Base-by-base conservation (phyloP, 352 stramenopile species). In the Phytophthora lateralis region DNA sequence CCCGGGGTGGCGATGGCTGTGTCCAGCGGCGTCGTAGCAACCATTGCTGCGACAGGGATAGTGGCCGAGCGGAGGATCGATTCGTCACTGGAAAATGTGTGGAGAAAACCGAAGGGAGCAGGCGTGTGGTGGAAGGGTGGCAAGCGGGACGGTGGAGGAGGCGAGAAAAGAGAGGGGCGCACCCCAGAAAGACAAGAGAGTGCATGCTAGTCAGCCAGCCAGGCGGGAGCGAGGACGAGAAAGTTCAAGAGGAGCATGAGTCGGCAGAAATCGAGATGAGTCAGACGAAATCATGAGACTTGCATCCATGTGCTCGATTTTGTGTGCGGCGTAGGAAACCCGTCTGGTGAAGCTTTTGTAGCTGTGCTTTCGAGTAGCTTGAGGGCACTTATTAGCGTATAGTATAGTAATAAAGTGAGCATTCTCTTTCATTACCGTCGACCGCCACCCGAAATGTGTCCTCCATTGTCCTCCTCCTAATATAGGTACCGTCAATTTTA, bases 331-430 rank as follows among this genome's bases (percentile, higher is more conserved):
- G 62, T 70, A 29, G 15, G 49, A 63, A 17, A 21, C 50, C 43
- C 21, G 17, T 34, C 51, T 60, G 34, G 58, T 45, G 61, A 60
- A 64, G 51, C 56, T 68, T 68, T 63, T 44, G 21, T 67, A 62
- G 55, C 47, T 75, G 47, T 63, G 52, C 57, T 71, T 72, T 69
- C 51, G 26, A 51, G 62, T 64, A 60, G 54, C 50, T 66, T 61
- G 63, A 69, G 54, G 57, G 58, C 58, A 67, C 55, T 67, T 70
- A 73, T 73, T 71, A 73, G 54, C 62, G 55, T 71, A 77, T 50
- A 71, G 64, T 75, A 74, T 73, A 74, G 50, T 68, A 73, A 74
- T 60, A 63, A 70, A 73, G 57, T 69, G 67, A 55, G 62, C 67
- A 65, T 71, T 75, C 62, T 75, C 67, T 72, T n/a, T 73, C 43